Conservation (phyloP, 441 rosid genomes). For the Pelargonium fulgidum region DNA sequence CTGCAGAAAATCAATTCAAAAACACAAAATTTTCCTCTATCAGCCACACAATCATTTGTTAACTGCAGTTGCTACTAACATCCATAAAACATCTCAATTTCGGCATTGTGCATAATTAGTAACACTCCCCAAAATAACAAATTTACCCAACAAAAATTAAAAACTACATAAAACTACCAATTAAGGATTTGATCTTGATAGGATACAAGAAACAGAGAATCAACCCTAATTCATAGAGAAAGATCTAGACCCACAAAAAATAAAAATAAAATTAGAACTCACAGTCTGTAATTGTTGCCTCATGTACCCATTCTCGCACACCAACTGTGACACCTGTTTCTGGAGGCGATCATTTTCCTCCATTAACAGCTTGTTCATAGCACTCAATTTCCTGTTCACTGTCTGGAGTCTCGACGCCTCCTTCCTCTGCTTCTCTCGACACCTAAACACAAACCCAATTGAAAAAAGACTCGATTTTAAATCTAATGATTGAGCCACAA, state of each 20-base stretch:
- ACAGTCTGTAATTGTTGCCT: slow-evolving; percentile 75
- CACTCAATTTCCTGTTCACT: slow-evolving; percentile 80
- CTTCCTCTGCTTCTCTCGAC: slow-evolving; percentile 98
- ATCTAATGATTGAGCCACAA: slow-evolving; percentile 15
- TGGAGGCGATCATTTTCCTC: slow-evolving; percentile 97
- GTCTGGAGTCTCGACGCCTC: slow-evolving; percentile 90
- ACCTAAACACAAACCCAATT: slow-evolving; percentile 39
- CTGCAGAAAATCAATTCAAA: slow-evolving; percentile 34
- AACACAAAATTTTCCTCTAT: background rate
- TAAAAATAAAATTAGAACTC: slow-evolving; percentile 21
- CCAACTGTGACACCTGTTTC: slow-evolving; percentile 96
- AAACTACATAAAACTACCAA: background rate
- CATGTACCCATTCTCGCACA: slow-evolving; percentile 85
- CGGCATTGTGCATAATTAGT: background rate
- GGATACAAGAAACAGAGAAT: background rate
- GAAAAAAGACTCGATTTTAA: too few species aligned
- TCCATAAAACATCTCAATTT: background rate
- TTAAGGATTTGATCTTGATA: background rate
- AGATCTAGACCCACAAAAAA: background rate
- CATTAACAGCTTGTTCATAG: slow-evolving; percentile 96
- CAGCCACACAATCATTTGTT: too few species aligned
- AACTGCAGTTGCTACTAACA: too few species aligned
- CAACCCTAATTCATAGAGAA: background rate
- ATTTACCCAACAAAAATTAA: background rate
- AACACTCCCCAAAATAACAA: background rate